phyloP scores from a whole-genome alignment of 225 moss, liverwort and hornwort species.

The Sphagnum contortum region DNA sequence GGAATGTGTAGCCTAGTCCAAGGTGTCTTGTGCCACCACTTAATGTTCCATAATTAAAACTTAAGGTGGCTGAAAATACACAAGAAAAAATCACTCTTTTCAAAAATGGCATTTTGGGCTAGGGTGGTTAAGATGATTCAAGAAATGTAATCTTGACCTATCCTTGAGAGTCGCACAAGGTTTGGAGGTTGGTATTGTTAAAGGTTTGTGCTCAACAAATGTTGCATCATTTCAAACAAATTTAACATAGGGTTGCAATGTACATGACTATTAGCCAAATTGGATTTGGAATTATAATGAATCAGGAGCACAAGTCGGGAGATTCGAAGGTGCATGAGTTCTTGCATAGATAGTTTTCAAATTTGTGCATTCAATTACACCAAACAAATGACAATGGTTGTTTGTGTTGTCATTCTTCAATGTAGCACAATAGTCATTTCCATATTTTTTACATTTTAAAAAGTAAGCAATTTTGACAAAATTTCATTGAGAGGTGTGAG shows the following conservation, averaged over 20 bases:
- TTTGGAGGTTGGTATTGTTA: not conserved
- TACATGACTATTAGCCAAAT: not conserved
- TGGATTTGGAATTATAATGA: conserved; percentile 1
- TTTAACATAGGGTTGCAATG: not conserved
- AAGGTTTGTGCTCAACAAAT: not conserved
- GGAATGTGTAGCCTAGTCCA: no score
- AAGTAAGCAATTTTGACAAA: not conserved
- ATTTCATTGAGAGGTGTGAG: not conserved
- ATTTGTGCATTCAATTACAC: not conserved
- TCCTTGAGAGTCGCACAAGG: not conserved
- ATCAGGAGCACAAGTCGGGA: not conserved
- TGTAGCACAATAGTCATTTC: not conserved
- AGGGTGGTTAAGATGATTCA: not conserved
- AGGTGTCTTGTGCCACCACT: no score
- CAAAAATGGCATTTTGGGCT: conserved; percentile 1
- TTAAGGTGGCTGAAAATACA: conserved; percentile 1
- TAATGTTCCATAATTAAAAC: no score
- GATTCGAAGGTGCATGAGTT: not conserved
- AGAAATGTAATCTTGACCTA: not conserved
- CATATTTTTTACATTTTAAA: conserved; percentile 3
- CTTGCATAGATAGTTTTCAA: not conserved
- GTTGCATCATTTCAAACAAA: not conserved
- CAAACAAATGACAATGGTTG: not conserved
- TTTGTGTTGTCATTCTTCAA: not conserved
- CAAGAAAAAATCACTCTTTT: conserved; percentile 1